Base-by-base conservation (phyloP, 2,329 filamentous ascomycete species). In the Cordyceps cateniannulata region DNA sequence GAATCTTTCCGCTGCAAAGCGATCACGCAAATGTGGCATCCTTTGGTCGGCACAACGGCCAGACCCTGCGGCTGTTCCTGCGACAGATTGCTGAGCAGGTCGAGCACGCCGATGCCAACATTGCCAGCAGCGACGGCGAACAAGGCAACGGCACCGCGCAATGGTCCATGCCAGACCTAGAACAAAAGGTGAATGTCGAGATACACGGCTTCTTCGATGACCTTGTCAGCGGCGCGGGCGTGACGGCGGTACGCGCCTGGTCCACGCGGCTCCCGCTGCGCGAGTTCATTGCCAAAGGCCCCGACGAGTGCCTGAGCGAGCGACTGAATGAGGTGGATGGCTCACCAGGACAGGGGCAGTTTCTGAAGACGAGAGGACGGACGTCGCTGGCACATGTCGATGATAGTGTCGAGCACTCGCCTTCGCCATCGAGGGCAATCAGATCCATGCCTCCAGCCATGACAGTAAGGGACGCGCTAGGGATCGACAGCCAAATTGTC, bases 141-240 rank as follows among this genome's bases (percentile, higher is more conserved):
- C 38, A 35, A 12, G 32, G 38, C 12, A 8, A 47, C 5, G 40
- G 27, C 14, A 8, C 27, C 14, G 27, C 40, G 16, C 49, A 22
- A 24, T 60, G 58, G 58, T 56, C 57, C 3, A 63, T 66, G 16
- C 62, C 66, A 2, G 72, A 75, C 40, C 75, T 86, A 1, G 77
- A 81, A 49, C 74, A 79, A 24, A 79, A 79, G 49, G 81, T 86
- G 42, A 80, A 79, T 55, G 76, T 87, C 3, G 84, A 87, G 64
- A 72, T 77, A 0, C 75, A 77, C 51, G 84, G 84, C 0, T 87
- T 87, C 66, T 87, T 85, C 60, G 82, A 85, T 51, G 82, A 86
- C 51, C 70, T 75, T 0, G 73, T 78, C 7, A 70, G 69, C 3
- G 70, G 59, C n/a, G 24, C 57, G 70, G 32, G 63, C 24, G 35